Evolutionary conservation across 176 grass and related monocot genomes (phyloP), one percentile per base, ranked within the genome.

Genomic region (Melocanna baccifera): DNA sequence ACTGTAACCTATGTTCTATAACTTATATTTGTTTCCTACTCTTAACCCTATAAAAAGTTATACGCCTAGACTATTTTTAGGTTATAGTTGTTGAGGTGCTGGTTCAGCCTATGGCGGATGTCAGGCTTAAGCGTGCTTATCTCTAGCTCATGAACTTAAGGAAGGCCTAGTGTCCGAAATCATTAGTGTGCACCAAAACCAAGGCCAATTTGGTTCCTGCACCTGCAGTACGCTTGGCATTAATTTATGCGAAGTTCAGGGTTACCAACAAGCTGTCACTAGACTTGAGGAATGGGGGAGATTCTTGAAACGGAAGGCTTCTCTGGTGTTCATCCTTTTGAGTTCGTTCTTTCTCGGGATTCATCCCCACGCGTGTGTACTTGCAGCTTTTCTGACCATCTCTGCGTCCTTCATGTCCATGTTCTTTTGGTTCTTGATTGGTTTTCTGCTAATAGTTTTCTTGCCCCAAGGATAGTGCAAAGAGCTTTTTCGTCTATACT

Each of bases 271-370:
- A 81, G 65, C 76, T 83, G 91, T 77, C 89, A 93, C 84, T 77
- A 55, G 76, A 93, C 84, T 77, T 55, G 76, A 91, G 83, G 69
- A 89, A 91, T 88, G 84, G 76, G 87, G 79, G 78, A 58, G 61
- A 87, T 84, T 87, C 74, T 74, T 90, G 80, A 67, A 79, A 90
- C 26, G 18, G 64, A 80, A 83, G 67, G 80, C 80, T 83, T 78
- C 28, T 79, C 56, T 56, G 62, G 66, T 68, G 32, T 84, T 76
- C 66, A 28, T 39, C 65, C n/a, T 30, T 59, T 34, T n/a, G 23
- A 40, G 50, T 67, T 85, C 61, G 76, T 78, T 77, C 23, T 86
- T 91, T 86, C 79, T 88, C 5, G 83, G 84, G 84, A 92, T 87
- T 80, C 70, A 67, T 92, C 47, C 50, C 58, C 84, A 73, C 46